Evolutionary conservation across 192 early-diverging fungal species (phyloP).

Genomic region (Phycomyces blakesleeanus): DNA sequence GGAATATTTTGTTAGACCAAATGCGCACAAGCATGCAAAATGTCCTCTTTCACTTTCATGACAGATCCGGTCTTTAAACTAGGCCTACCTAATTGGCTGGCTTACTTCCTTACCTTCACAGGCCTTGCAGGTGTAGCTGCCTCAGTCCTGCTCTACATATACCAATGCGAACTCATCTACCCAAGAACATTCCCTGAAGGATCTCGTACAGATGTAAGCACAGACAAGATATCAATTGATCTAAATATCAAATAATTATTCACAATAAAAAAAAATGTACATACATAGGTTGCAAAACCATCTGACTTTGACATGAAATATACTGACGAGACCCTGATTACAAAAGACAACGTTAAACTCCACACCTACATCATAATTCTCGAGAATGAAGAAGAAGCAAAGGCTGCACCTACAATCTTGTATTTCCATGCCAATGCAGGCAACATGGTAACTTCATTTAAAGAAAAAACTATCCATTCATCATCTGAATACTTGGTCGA

Average conservation of each 20-base stretch:
- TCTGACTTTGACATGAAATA: conserved; percentile 65
- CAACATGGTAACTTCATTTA: conserved; percentile 66
- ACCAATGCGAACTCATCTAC: conserved; percentile 78
- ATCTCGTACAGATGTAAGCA: conserved; percentile 44
- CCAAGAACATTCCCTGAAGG: conserved; percentile 59
- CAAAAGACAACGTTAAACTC: conserved; percentile 79
- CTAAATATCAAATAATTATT: neutral
- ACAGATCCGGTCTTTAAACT: conserved; percentile 9
- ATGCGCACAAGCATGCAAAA: no score
- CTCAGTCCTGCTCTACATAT: conserved; percentile 57
- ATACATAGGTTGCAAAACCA: conserved; percentile 70
- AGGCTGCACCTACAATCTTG: conserved; percentile 67
- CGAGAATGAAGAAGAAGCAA: conserved; percentile 49
- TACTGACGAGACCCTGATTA: conserved; percentile 65
- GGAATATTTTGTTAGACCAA: no score
- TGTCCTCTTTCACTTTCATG: neutral
- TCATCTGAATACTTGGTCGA: no score
- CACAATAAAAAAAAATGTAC: no score
- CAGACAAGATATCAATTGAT: neutral
- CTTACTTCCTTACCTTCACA: conserved; percentile 42
- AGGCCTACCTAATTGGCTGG: conserved; percentile 42
- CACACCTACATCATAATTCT: conserved; percentile 75
- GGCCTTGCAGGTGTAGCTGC: conserved; percentile 42
- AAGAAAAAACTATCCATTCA: neutral
- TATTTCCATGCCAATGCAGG: conserved; percentile 97